Evolutionary conservation across 331 rosid genomes (phyloP).

Genomic region (Acacia pycnantha): DNA sequence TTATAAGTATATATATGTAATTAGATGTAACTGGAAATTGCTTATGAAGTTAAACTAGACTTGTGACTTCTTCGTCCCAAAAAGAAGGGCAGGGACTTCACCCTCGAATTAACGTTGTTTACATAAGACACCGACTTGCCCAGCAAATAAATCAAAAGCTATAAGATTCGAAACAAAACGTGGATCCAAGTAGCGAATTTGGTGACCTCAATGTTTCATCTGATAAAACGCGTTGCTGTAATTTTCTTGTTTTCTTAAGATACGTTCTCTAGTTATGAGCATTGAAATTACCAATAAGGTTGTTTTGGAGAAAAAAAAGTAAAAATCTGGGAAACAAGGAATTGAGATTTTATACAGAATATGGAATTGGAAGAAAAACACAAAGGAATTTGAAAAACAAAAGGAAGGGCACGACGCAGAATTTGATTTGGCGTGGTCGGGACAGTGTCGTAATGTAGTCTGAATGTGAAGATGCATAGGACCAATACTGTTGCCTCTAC

Average conservation of each 20-base stretch:
- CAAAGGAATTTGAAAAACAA: neutral
- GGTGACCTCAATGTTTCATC: neutral
- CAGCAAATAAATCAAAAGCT: no score
- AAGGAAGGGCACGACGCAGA: neutral
- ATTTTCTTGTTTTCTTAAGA: no score
- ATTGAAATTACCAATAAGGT: no score
- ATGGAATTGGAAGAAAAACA: no score
- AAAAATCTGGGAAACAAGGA: no score
- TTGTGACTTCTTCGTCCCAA: neutral
- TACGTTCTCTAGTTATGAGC: no score
- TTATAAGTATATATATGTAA: neutral
- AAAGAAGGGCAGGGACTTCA: neutral
- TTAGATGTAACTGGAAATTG: neutral
- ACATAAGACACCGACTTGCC: neutral
- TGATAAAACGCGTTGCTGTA: neutral
- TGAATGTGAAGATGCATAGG: neutral
- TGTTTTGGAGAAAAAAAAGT: no score
- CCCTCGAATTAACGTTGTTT: neutral
- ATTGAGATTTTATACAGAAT: no score
- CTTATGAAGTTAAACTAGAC: neutral
- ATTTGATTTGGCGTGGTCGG: neutral
- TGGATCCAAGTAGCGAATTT: no score
- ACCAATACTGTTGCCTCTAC: neutral
- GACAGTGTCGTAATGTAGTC: neutral
- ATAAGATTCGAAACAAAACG: no score